phyloP scores from a whole-genome alignment of 352 stramenopile species.

The Phytopythium ostracodes region DNA sequence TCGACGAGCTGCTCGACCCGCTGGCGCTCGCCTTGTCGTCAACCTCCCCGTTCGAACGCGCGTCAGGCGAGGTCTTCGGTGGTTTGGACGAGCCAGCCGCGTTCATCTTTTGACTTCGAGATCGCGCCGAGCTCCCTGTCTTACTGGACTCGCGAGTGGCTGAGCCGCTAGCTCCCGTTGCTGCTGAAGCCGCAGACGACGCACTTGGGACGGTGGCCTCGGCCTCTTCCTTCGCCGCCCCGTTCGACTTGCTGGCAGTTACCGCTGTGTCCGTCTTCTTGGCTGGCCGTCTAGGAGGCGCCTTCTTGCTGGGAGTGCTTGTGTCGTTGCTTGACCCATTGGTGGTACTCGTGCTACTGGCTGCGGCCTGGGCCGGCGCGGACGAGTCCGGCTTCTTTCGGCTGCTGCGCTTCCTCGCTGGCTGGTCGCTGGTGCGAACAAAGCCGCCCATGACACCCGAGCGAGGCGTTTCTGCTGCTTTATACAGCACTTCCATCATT shows the following conservation, averaged over 20 bases:
- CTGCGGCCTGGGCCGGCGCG: conserved; percentile 7
- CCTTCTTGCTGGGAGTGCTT: conserved; percentile 7
- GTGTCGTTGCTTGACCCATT: conserved; percentile 1
- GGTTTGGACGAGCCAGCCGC: neutral
- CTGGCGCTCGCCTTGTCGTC: neutral
- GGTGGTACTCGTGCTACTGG: conserved; percentile 3
- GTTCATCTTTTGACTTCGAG: conserved; percentile 14
- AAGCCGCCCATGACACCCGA: conserved; percentile 6
- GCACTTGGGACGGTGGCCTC: neutral
- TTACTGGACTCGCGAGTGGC: neutral
- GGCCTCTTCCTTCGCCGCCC: conserved; percentile 3
- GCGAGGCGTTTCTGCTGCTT: conserved; percentile 18
- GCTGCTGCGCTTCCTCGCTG: conserved; percentile 20
- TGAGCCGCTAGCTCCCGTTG: neutral
- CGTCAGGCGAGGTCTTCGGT: conserved; percentile 9
- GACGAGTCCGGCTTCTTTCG: conserved; percentile 28
- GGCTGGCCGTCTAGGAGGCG: conserved; percentile 7
- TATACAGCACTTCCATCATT: conserved; percentile 27
- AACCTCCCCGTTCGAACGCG: neutral
- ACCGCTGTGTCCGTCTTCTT: conserved; percentile 10
- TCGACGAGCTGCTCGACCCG: conserved; percentile 12
- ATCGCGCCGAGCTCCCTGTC: neutral
- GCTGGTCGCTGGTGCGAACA: conserved; percentile 7
- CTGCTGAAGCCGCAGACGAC: neutral
- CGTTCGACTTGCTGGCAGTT: conserved; percentile 11